phyloP scores from a whole-genome alignment of 2,329 filamentous ascomycete genomes.

The Metarhizium brunneum region DNA sequence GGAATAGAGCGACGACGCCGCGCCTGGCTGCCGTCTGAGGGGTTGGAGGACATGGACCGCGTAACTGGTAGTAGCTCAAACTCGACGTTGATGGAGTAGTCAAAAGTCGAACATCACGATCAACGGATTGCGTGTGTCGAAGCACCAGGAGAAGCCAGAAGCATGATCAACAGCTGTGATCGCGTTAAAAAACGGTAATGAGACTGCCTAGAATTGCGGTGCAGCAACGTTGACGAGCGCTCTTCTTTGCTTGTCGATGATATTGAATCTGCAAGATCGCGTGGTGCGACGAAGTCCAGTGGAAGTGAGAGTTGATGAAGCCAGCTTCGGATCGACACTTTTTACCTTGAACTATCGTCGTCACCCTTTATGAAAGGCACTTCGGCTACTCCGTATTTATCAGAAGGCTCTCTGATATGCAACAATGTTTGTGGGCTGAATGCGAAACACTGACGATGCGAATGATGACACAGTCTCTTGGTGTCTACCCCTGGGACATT shows the following conservation, averaged over 20 bases:
- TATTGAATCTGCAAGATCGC: neutral
- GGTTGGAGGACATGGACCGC: slow-evolving; percentile 20
- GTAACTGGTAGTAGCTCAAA: neutral
- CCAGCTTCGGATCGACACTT: neutral
- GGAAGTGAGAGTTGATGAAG: neutral
- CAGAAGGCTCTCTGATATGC: neutral
- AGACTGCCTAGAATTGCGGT: neutral
- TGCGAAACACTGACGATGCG: neutral
- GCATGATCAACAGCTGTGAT: neutral
- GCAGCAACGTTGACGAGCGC: neutral
- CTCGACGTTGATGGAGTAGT: neutral
- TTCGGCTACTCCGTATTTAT: neutral
- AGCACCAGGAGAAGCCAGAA: neutral
- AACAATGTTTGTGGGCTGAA: neutral
- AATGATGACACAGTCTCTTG: neutral
- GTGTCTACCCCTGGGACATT: neutral
- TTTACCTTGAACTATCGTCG: neutral
- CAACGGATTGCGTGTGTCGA: neutral
- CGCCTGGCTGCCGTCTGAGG: slow-evolving; percentile 15
- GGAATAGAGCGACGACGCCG: slow-evolving; percentile 50
- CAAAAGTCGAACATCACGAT: slow-evolving; percentile 4
- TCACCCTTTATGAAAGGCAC: neutral
- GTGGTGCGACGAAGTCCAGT: neutral
- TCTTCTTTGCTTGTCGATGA: neutral
- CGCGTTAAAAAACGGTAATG: neutral